These are phyloP conservation scores for Cymbopogon citratus DNA, from an alignment of 176 grass and related monocot species.

Conservation along the genomic window DNA sequence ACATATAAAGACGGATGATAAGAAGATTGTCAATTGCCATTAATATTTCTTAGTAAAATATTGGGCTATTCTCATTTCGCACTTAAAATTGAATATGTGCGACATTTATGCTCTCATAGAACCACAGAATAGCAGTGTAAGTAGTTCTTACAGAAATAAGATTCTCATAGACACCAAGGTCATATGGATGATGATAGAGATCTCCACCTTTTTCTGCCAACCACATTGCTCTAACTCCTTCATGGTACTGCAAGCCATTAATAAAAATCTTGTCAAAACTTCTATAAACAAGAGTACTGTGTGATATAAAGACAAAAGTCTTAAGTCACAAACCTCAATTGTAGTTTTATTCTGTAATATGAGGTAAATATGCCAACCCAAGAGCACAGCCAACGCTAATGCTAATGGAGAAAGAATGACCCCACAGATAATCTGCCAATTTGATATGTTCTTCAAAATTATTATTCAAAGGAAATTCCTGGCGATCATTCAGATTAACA, in stretches of 20 bases:
- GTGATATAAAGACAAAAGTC: constrained; percentile 6
- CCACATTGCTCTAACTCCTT: constrained; percentile 93
- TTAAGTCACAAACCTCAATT: constrained; percentile 62
- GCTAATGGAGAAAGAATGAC: constrained; percentile 74
- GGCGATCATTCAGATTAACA: constrained; percentile 13
- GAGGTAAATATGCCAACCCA: constrained; percentile 90
- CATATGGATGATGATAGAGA: constrained; percentile 79
- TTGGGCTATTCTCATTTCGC: background rate
- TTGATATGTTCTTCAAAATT: constrained; percentile 15
- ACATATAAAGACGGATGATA: background rate
- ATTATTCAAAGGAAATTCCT: constrained; percentile 9
- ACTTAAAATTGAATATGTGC: background rate
- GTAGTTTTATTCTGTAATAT: constrained; percentile 97
- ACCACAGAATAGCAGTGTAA: background rate
- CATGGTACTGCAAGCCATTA: constrained; percentile 73
- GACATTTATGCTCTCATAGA: constrained; percentile 7
- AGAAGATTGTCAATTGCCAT: background rate
- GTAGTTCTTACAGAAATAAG: constrained; percentile 70
- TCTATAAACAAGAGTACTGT: constrained; percentile 12
- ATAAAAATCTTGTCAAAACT: constrained; percentile 16
- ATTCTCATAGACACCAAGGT: constrained; percentile 87
- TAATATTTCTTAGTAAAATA: constrained; percentile 4
- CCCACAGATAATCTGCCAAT: constrained; percentile 72
- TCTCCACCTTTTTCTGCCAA: constrained; percentile 90
- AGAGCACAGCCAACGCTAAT: constrained; percentile 64